Evolutionary conservation across 2,329 filamentous ascomycete genomes (phyloP).

Genomic region (Trichoderma brevicompactum): DNA sequence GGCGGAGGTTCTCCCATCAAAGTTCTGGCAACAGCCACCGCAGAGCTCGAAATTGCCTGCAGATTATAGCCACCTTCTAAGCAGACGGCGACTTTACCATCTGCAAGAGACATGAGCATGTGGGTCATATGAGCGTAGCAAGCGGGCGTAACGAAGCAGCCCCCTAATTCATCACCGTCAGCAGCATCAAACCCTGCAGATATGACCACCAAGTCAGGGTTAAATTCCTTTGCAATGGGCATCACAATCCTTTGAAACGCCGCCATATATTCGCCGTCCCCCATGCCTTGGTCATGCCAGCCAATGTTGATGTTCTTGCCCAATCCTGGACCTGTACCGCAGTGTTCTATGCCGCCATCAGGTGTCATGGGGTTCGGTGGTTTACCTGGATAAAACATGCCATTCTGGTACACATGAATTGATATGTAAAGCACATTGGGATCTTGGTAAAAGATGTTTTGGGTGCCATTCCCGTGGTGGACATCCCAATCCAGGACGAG

Average conservation of each 20-base stretch:
- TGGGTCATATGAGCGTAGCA: conserved; percentile 99
- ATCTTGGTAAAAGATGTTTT: conserved; percentile 94
- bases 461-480: conserved; percentile 85
- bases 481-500: conserved; percentile 92
- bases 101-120: conserved; percentile 94
- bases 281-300: conserved; percentile 78
- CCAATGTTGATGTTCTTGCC: conserved; percentile 70
- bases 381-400: conserved; percentile 80
- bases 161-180: conserved; percentile 87
- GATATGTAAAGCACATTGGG: conserved; percentile 97
- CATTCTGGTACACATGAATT: conserved; percentile 83
- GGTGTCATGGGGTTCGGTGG: conserved; percentile 61
- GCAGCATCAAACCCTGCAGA: conserved; percentile 97
- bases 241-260: conserved; percentile 96
- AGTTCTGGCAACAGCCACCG: conserved; percentile 86
- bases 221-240: conserved; percentile 92
- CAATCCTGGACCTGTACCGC: conserved; percentile 58
- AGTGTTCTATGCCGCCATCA: conserved; percentile 65
- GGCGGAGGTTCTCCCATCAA: conserved; percentile 93
- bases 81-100: conserved; percentile 88
- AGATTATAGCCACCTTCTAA: conserved; percentile 97
- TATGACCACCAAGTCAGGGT: conserved; percentile 92
- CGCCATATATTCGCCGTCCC: conserved; percentile 94
- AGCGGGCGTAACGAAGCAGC: conserved; percentile 85
- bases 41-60: conserved; percentile 87